These are phyloP conservation scores for Phytophthora crassamura DNA, from an alignment of 352 stramenopile genomes.

Conservation along the genomic window DNA sequence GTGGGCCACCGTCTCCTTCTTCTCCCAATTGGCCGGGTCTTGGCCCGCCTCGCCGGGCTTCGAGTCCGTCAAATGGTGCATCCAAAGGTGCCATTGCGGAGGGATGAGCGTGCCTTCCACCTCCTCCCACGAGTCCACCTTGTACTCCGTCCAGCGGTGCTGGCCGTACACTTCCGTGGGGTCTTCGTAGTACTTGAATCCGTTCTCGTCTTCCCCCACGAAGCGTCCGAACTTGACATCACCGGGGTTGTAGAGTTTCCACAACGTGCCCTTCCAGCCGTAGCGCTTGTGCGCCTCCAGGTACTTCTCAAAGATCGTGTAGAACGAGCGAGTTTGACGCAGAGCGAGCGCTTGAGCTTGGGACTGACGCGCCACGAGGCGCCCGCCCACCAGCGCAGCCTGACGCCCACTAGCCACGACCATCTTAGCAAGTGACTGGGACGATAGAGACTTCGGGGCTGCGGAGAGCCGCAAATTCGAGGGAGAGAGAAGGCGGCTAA, in stretches of 20 bases:
- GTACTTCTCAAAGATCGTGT: constrained; percentile 86
- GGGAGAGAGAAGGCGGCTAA: constrained; percentile 2
- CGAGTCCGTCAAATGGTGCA: constrained; percentile 84
- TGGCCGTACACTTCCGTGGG: constrained; percentile 74
- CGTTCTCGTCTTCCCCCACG: constrained; percentile 84
- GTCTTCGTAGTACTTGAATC: constrained; percentile 91
- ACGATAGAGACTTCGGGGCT: not conserved
- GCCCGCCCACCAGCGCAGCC: constrained; percentile 46
- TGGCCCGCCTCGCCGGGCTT: constrained; percentile 63
- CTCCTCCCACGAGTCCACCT: constrained; percentile 81
- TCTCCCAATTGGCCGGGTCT: constrained; percentile 77
- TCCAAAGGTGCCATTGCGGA: constrained; percentile 87
- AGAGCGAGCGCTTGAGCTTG: not conserved
- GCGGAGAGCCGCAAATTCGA: constrained; percentile 27
- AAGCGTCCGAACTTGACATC: constrained; percentile 90
- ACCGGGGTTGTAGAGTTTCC: constrained; percentile 90
- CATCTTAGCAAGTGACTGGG: constrained; percentile 9
- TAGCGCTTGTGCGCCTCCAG: constrained; percentile 81
- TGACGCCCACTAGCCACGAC: constrained; percentile 32
- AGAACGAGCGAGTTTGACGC: constrained; percentile 75
- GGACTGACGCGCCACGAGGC: constrained; percentile 33
- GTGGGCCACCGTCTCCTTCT: constrained; percentile 53
- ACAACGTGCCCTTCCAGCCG: constrained; percentile 81
- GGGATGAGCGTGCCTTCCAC: constrained; percentile 82
- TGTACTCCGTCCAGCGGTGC: constrained; percentile 88